Base-by-base conservation (phyloP, 2,329 filamentous ascomycete genomes). In the Beauveria scarabaeidicola region DNA sequence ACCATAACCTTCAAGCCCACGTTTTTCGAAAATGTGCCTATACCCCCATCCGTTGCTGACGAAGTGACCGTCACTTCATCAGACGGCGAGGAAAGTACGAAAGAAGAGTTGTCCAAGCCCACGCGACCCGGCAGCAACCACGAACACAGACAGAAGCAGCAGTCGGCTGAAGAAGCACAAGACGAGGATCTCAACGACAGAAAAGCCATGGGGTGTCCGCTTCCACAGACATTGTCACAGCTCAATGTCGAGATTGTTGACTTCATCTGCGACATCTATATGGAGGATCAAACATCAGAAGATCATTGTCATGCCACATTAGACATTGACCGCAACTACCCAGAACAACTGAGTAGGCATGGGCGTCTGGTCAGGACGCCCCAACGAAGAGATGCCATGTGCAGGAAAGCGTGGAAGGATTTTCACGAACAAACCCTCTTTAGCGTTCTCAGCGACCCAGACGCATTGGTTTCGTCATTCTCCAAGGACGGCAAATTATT, bases 381-480 rank as follows among this genome's bases (percentile, higher is more conserved):
- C 6, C 46, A 43, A 9, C 27, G 9, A n/a, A 32, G 48, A 40
- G 52, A 57, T 43, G 38, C 32, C 7, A 21, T 63, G 6, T 66
- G 65, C 2, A 66, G 62, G 58, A 67, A 73, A 13, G 75, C 82
- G 61, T 88, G 85, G 82, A 81, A 78, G 63, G 67, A 76, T 1
- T 88, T 88, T 65, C 77, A 82, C 36, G 81, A 86, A 63, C 86
- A 88, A 66, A 83, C 81, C 53, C 72, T 88, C 7, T 88, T 87
- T 67, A 81, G 81, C 64, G 79, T 86, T 7, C 74, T 89, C 52
- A 84, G 82, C 64, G 78, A 83, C 52, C 81, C 84, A 1, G 74
- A 75, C 15, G 74, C 79, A 5, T 70, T 84, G 9, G 70, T 86
- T 29, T 72, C 71, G 41, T 87, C 85, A 0, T 88, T 89, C 63